These are phyloP conservation scores for Stachybotrys echinatus DNA, from an alignment of 2,329 filamentous ascomycete genomes.

Conservation along the genomic window DNA sequence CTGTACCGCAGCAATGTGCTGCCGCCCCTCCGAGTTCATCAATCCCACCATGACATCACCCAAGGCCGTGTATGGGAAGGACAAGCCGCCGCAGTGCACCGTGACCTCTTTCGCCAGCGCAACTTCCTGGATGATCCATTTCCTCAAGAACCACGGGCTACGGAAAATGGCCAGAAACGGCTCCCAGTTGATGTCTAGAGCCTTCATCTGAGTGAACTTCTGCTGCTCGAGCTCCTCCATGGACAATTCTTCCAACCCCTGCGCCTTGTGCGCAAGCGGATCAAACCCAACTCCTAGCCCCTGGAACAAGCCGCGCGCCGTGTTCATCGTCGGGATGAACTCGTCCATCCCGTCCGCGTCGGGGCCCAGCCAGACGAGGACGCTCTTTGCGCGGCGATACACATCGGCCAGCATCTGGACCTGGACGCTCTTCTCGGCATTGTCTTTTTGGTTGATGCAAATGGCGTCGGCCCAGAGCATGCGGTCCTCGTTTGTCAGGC, in stretches of 20 bases:
- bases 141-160: not conserved
- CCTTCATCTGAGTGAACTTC: not conserved
- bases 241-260: not conserved
- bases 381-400: not conserved
- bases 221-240: not conserved
- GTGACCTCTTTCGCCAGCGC: not conserved
- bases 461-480: not conserved
- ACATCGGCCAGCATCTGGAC: not conserved
- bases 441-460: not conserved
- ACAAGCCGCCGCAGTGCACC: not conserved
- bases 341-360: not conserved
- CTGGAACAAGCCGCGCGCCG: not conserved
- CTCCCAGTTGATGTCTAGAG: not conserved
- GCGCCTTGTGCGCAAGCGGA: not conserved
- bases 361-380: not conserved
- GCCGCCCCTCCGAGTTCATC: not conserved
- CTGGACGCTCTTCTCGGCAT: not conserved
- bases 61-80: not conserved
- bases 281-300: not conserved
- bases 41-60: not conserved
- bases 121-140: not conserved
- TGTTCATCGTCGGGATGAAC: not conserved
- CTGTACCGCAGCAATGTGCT: not conserved
- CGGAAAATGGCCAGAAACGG: not conserved
- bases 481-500: not conserved